phyloP scores from a whole-genome alignment of 2,329 filamentous ascomycete genomes.

The Cladobotryum protrusum region DNA sequence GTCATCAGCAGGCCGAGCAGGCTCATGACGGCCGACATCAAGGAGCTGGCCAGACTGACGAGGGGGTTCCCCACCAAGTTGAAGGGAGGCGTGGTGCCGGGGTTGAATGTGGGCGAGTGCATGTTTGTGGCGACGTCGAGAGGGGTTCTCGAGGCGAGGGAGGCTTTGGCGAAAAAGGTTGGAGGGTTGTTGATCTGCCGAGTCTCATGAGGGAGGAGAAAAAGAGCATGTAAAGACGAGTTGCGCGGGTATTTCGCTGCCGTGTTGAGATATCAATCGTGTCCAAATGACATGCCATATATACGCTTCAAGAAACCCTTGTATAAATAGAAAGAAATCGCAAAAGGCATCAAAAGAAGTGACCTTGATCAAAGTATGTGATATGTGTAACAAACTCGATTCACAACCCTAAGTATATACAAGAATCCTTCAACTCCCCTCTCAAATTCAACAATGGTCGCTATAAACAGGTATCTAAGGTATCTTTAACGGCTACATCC shows the following conservation, averaged over 20 bases:
- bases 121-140: conserved; percentile 72
- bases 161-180: conserved; percentile 72
- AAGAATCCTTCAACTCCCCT: conserved; percentile 1
- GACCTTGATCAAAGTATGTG: neutral
- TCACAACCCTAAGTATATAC: neutral
- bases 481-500: conserved; percentile 13
- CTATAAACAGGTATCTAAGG: conserved; percentile 15
- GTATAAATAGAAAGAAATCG: conserved; percentile 10
- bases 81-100: conserved; percentile 63
- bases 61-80: conserved; percentile 56
- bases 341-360: neutral
- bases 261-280: neutral
- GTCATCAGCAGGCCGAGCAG: conserved; percentile 70
- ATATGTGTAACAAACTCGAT: too few species aligned
- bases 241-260: neutral
- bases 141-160: conserved; percentile 74
- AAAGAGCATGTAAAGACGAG: neutral
- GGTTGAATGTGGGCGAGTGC: conserved; percentile 73
- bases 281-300: neutral
- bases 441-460: conserved; percentile 10
- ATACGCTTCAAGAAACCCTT: conserved; percentile 1
- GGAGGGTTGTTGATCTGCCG: conserved; percentile 78
- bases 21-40: conserved; percentile 58
- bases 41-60: conserved; percentile 57
- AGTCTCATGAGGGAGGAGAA: conserved; percentile 39